These are phyloP conservation scores for Sugiyamaella qingdaonensis DNA, from an alignment of 805 yeast genomes.

Conservation along the genomic window DNA sequence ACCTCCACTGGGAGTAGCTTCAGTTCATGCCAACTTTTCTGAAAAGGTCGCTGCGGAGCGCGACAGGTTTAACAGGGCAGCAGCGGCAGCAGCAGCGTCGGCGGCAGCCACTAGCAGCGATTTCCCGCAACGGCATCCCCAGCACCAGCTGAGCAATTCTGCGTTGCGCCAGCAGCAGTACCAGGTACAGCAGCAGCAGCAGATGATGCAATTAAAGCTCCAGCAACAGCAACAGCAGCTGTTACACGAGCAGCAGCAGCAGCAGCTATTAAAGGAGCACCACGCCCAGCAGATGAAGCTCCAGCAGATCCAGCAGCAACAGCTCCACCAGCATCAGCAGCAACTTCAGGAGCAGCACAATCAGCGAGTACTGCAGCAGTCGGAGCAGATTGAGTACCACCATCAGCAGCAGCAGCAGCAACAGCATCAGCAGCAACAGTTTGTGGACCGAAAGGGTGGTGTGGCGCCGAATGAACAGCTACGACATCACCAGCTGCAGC, in stretches of 20 bases:
- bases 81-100: slow-evolving; percentile 24
- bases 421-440: slow-evolving; percentile 8
- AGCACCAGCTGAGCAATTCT: slow-evolving; percentile 26
- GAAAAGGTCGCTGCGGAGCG: slow-evolving; percentile 20
- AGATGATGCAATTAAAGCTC: slow-evolving; percentile 25
- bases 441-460: neutral
- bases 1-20: slow-evolving; percentile 39
- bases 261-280: slow-evolving; percentile 17
- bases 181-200: slow-evolving; percentile 34
- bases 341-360: slow-evolving; percentile 9
- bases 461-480: neutral
- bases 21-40: slow-evolving; percentile 26
- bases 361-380: neutral
- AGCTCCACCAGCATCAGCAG: slow-evolving; percentile 11
- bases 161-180: slow-evolving; percentile 36
- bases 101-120: neutral
- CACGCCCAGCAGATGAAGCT: slow-evolving; percentile 14
- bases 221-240: slow-evolving; percentile 25
- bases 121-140: slow-evolving; percentile 23
- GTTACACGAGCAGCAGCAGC: slow-evolving; percentile 16
- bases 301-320: slow-evolving; percentile 10
- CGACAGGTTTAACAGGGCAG: slow-evolving; percentile 37
- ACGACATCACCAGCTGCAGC: slow-evolving; percentile 11
- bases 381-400: neutral
- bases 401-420: slow-evolving; percentile 3